Evolutionary conservation across 148 eudicot species (phyloP).

Genomic region (Rhododendron henanense): DNA sequence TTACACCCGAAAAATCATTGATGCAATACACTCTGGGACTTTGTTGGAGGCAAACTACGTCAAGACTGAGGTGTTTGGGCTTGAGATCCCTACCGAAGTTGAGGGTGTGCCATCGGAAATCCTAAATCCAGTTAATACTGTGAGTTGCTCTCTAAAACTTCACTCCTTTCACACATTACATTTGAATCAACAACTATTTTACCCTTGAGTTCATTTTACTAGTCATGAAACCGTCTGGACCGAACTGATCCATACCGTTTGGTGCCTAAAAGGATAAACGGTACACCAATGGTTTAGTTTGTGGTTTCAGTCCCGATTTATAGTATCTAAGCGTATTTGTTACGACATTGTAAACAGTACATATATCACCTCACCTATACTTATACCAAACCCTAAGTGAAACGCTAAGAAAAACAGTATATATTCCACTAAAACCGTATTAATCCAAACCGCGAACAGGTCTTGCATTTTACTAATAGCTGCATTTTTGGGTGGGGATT

Average conservation of each 20-base stretch:
- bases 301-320: neutral
- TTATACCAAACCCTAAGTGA: neutral
- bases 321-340: neutral
- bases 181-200: neutral
- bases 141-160: slow-evolving; percentile 16
- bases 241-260: neutral
- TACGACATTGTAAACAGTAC: neutral
- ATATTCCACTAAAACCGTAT: neutral
- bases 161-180: neutral
- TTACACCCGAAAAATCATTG: slow-evolving; percentile 70
- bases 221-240: neutral
- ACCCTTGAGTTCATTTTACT: neutral
- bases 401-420: neutral
- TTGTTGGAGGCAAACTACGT: slow-evolving; percentile 45
- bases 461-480: neutral
- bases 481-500: neutral
- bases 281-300: neutral
- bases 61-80: slow-evolving; percentile 72
- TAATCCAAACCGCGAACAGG: neutral
- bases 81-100: slow-evolving; percentile 66
- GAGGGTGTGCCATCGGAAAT: slow-evolving; percentile 77
- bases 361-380: neutral
- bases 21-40: slow-evolving; percentile 65
- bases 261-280: neutral
- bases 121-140: slow-evolving; percentile 72